Percentiles rank a stretch among this genome's conserved stretches.
phyloP scores from a whole-genome alignment of 2,329 filamentous ascomycete genomes.

The Juglanconis oblonga region DNA sequence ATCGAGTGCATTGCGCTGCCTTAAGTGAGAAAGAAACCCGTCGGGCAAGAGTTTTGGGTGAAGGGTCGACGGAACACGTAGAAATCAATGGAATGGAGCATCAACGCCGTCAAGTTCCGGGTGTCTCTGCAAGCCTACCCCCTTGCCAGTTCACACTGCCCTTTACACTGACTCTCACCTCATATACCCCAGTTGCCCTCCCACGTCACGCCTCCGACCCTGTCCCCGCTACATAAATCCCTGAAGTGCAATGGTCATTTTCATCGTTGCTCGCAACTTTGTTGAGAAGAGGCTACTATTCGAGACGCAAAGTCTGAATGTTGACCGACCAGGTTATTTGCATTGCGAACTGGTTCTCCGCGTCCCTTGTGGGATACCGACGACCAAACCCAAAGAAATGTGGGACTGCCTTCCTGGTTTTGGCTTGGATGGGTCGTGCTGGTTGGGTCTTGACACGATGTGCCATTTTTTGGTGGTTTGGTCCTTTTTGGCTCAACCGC shows the following conservation, averaged over 20 bases:
- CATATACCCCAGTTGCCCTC: too few species aligned
- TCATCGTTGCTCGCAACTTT: not conserved
- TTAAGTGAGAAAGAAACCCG: slow-evolving; percentile 28
- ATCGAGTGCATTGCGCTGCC: slow-evolving; percentile 83
- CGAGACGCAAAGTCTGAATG: too few species aligned
- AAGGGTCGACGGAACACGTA: not conserved
- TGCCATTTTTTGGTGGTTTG: not conserved
- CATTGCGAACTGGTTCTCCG: too few species aligned
- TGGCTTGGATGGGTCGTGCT: not conserved
- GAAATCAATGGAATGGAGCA: not conserved
- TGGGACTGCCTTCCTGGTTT: slow-evolving; percentile 5
- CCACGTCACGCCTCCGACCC: not conserved
- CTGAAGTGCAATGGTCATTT: slow-evolving; percentile 1
- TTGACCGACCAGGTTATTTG: too few species aligned
- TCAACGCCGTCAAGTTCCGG: too few species aligned
- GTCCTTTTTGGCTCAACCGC: not conserved
- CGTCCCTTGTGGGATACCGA: too few species aligned
- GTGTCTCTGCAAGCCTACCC: too few species aligned
- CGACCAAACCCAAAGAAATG: not conserved
- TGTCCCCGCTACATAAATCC: not conserved
- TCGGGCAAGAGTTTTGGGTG: too few species aligned
- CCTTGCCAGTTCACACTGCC: too few species aligned
- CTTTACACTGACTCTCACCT: too few species aligned
- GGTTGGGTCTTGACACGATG: not conserved
- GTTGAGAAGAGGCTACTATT: not conserved